Percentiles rank a stretch among this genome's conserved stretches.
Conservation (phyloP, 306 rosid species). For the Betula pendula region DNA sequence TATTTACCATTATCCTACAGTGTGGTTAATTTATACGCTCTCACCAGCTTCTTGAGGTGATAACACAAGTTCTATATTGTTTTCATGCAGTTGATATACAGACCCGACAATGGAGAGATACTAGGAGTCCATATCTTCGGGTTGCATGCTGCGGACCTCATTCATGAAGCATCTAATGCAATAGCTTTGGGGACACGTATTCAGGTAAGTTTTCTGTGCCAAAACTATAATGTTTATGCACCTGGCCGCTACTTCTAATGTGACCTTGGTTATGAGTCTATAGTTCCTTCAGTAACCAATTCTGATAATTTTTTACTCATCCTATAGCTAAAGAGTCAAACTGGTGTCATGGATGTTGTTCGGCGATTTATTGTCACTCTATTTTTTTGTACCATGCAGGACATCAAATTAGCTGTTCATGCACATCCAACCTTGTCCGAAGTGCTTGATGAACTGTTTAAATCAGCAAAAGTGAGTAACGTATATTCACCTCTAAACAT, state of each 20-base stretch:
- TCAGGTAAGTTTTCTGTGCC: constrained; percentile 53
- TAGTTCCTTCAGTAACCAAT: background rate
- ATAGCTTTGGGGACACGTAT: constrained; percentile 85
- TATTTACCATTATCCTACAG: constrained; percentile 22
- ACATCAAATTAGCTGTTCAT: constrained; percentile 80
- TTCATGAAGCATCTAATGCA: constrained; percentile 97
- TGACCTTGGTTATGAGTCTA: background rate
- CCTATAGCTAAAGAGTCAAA: background rate
- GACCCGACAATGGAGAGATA: constrained; percentile 98
- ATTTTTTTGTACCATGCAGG: constrained; percentile 50
- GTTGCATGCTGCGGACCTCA: constrained; percentile 99
- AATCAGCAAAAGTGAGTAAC: constrained; percentile 84
- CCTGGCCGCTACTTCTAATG: background rate
- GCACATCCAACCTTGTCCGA: constrained; percentile 98
- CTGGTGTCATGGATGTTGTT: background rate
- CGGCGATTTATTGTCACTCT: constrained; percentile 14
- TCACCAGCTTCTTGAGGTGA: background rate
- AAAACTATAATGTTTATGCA: background rate
- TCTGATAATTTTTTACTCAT: background rate
- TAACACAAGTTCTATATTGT: background rate
- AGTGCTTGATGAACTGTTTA: constrained; percentile 92
- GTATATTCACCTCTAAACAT: constrained; percentile 16
- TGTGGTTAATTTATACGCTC: background rate
- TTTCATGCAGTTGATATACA: constrained; percentile 81
- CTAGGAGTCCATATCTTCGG: constrained; percentile 97